These are phyloP conservation scores for Metahyphopichia silvanorum DNA, from an alignment of 805 yeast species.

Conservation along the genomic window DNA sequence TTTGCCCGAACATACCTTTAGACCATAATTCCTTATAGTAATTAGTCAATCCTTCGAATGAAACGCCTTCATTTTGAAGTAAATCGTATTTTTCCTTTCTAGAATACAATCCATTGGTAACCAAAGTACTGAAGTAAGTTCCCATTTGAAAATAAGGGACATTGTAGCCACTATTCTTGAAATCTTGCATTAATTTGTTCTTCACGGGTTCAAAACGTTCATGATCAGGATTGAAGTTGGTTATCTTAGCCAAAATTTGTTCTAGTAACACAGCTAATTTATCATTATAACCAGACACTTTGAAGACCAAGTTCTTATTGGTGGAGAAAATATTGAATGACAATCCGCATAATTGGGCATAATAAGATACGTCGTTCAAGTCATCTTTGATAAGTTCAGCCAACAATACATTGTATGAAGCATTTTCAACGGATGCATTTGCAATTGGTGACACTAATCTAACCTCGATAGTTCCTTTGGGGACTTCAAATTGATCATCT, in stretches of 20 bases:
- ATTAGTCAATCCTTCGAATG: conserved; percentile 46
- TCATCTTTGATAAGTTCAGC: conserved; percentile 73
- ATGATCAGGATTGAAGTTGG: conserved; percentile 45
- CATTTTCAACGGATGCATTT: conserved; percentile 53
- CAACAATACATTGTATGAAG: conserved; percentile 58
- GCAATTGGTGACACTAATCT: conserved; percentile 65
- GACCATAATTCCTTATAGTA: conserved; percentile 48
- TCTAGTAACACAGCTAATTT: conserved; percentile 64
- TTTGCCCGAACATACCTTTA: conserved; percentile 63
- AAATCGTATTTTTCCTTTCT: conserved; percentile 57
- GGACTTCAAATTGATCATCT: conserved; percentile 86
- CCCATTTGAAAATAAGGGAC: conserved; percentile 81
- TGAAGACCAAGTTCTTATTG: conserved; percentile 68
- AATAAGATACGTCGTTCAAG: conserved; percentile 72
- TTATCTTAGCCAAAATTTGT: conserved; percentile 54
- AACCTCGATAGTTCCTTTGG: conserved; percentile 72
- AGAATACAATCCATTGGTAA: conserved; percentile 72
- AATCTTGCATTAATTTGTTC: conserved; percentile 58
- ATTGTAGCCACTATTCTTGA: conserved; percentile 65
- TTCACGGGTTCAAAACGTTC: conserved; percentile 66
- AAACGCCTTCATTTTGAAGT: conserved; percentile 31
- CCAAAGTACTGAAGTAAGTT: conserved; percentile 53
- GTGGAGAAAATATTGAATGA: conserved; percentile 53
- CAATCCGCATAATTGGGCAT: conserved; percentile 81
- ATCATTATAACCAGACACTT: conserved; percentile 79